Evolutionary conservation across 2,329 filamentous ascomycete genomes (phyloP).

Genomic region (Scedosporium minutisporum): DNA sequence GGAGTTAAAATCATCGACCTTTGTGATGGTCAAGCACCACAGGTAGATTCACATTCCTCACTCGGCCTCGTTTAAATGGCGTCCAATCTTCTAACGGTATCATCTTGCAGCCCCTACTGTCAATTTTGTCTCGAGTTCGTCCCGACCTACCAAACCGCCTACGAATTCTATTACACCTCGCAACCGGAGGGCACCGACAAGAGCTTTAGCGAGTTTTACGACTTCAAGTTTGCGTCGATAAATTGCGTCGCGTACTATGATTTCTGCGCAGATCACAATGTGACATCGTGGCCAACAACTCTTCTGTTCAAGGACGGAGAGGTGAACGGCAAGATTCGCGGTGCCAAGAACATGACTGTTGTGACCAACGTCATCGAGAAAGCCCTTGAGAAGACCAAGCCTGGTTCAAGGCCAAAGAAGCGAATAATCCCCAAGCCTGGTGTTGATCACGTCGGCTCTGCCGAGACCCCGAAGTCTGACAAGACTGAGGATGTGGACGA

Average conservation of each 20-base stretch:
- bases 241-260: constrained; percentile 81
- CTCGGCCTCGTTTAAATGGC: background rate
- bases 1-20: constrained; percentile 43
- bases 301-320: constrained; percentile 72
- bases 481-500: background rate
- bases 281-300: constrained; percentile 67
- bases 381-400: constrained; percentile 65
- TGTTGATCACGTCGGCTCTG: constrained; percentile 32
- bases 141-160: constrained; percentile 81
- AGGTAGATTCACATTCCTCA: constrained; percentile 37
- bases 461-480: background rate
- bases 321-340: constrained; percentile 51
- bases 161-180: constrained; percentile 91
- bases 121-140: constrained; percentile 71
- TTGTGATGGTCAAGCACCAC: constrained; percentile 53
- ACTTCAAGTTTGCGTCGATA: constrained; percentile 77
- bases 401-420: constrained; percentile 64
- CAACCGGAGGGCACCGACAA: constrained; percentile 53
- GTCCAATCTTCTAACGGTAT: constrained; percentile 12
- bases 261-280: constrained; percentile 58
- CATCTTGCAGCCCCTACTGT: constrained; percentile 42
- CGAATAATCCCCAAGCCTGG: constrained; percentile 64
- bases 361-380: constrained; percentile 67
- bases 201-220: constrained; percentile 70
- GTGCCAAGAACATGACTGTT: constrained; percentile 55